Evolutionary conservation across 176 grass and related monocot species (phyloP).

Genomic region (Tuctoria greenei): DNA sequence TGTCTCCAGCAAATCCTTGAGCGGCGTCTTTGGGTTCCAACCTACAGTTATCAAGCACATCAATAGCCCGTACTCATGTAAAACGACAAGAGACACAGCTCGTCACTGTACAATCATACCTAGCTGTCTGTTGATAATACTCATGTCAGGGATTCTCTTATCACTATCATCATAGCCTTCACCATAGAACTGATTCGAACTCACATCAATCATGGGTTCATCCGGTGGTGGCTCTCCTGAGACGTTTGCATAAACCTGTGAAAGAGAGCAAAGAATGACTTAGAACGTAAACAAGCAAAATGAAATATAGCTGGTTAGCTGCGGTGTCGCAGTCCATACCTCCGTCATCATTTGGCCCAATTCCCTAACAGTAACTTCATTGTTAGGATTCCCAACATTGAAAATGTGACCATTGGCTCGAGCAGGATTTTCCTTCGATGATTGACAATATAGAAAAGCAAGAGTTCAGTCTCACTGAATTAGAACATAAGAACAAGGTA

Average conservation of each 20-base stretch:
- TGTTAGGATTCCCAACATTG: conserved; percentile 93
- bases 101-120: conserved; percentile 35
- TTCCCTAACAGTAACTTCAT: conserved; percentile 90
- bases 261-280: background rate
- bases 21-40: conserved; percentile 89
- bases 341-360: conserved; percentile 90
- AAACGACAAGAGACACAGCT: background rate
- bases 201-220: conserved; percentile 77
- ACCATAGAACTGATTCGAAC: conserved; percentile 84
- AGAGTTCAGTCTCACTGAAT: background rate
- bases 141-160: conserved; percentile 88
- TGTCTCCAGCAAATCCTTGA: conserved; percentile 85
- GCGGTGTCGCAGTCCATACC: conserved; percentile 23
- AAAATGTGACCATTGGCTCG: conserved; percentile 89
- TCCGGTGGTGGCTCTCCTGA: conserved; percentile 69
- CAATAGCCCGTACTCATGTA: background rate
- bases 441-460: background rate
- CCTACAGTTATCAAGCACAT: conserved; percentile 44
- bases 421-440: conserved; percentile 71
- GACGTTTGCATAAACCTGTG: conserved; percentile 82
- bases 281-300: background rate
- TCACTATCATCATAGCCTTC: conserved; percentile 97
- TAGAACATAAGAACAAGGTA: background rate
- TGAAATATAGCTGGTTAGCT: background rate
- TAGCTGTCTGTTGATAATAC: conserved; percentile 89